phyloP scores from a whole-genome alignment of 176 grass and related monocot species.

The Sorghum bicolor region Sorghum_bicolor_NCBIv3 NC_012870.2:77013001-77013500 shows the following conservation, averaged over 20 bases:
- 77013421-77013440: neutral
- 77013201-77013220: constrained; percentile 28
- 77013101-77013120: neutral
- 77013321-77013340: constrained; percentile 26
- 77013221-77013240: constrained; percentile 11
- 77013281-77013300: neutral
- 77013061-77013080: too few relatives aligned
- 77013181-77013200: neutral
- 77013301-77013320: constrained; percentile 31
- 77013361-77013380: constrained; percentile 15
- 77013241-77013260: neutral
- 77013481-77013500: too few relatives aligned
- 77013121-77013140: constrained; percentile 13
- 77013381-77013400: constrained; percentile 46
- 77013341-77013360: constrained; percentile 18
- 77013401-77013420: neutral
- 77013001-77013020: too few relatives aligned
- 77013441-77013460: neutral
- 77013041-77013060: too few relatives aligned
- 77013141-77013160: neutral
- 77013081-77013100: too few relatives aligned
- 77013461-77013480: neutral
- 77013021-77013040: too few relatives aligned
- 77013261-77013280: neutral
- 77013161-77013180: neutral